Base-by-base conservation (phyloP, 1,284 basidiomycete species). In the Coniferiporia sulphurascens region DNA sequence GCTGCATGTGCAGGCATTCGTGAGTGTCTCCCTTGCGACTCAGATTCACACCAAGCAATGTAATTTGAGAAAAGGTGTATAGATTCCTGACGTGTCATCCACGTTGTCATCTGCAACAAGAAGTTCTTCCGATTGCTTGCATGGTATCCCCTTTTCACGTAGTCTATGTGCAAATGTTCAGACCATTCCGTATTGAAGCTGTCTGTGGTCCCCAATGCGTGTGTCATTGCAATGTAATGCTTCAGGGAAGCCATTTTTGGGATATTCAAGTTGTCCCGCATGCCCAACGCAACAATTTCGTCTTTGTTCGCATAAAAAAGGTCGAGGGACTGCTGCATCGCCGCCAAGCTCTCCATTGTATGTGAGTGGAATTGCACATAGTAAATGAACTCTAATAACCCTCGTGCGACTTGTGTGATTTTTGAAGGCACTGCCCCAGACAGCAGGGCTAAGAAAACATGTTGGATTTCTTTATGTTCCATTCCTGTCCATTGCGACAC, bases 341-440 rank as follows among this genome's bases (percentile, higher is more conserved):
- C 50, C 0, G 44, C 58, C 9, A 73, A 63, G 2, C 67, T 70
- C 19, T 62, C 55, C 12, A 54, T 44, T 1, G 66, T 67, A 44
- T 75, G 73, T 4, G 66, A 52, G 1, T 72, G 69, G 56, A 69
- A 72, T 50, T 70, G 67, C 2, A 71, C 68, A 1, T 74, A 58
- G 56, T 71, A 72, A 6, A 76, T 62, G 60, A 76, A 77, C 56
- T 77, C 72, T 0, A 77, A 66, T 0, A 76, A 9, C 0, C 68
- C 65, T 0, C 64, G 56, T 1, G 60, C 65, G 4, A 64, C 65
- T 3, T 19, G n/a, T 1, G 69, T 49, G 8, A 65, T 63, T 7
- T 52, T 22, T 0, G 41, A 8, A 1, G 52, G 17, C 0, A 61
- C 60, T 0, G 27, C 22, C 1, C 64, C 68, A 15, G 52, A 50